A percentile compares a stretch with the other conserved stretches of the same genome.
These are phyloP conservation scores for Neofusicoccum sp. DNA, from an alignment of 2,329 filamentous ascomycete species.

Conservation along the genomic window DNA sequence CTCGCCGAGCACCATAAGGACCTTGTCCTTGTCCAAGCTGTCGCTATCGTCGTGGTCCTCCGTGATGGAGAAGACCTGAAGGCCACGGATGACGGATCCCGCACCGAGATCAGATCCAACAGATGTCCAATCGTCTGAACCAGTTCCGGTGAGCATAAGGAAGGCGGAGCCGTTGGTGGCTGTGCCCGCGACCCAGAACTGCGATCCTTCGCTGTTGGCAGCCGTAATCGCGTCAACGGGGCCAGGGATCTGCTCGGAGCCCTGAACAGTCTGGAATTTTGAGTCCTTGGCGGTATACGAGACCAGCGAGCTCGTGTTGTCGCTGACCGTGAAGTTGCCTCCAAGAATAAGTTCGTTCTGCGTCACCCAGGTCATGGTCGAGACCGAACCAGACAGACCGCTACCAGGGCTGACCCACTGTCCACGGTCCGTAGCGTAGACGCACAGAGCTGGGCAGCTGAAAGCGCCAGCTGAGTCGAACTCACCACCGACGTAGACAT, in stretches of 20 bases:
- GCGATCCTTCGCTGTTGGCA: conserved; percentile 67
- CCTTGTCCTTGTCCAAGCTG: conserved; percentile 65
- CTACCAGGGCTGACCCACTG: conserved; percentile 81
- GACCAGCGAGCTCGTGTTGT: conserved; percentile 65
- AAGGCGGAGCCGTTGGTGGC: conserved; percentile 67
- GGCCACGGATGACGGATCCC: conserved; percentile 68
- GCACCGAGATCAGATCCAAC: conserved; percentile 62
- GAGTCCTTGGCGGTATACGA: conserved; percentile 68
- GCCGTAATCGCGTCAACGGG: conserved; percentile 73
- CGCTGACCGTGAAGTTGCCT: conserved; percentile 70
- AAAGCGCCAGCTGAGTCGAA: conserved; percentile 83
- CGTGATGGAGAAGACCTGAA: conserved; percentile 77
- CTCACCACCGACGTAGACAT: conserved; percentile 82
- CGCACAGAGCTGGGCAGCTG: conserved; percentile 77
- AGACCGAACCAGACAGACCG: conserved; percentile 67
- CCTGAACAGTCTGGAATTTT: conserved; percentile 63
- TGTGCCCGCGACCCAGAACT: conserved; percentile 81
- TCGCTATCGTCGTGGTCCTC: conserved; percentile 63
- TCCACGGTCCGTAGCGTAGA: conserved; percentile 66
- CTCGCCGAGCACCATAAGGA: conserved; percentile 80
- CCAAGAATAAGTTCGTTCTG: conserved; percentile 71
- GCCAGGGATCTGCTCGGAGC: conserved; percentile 69
- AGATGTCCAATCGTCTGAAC: conserved; percentile 68
- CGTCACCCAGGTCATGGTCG: conserved; percentile 72
- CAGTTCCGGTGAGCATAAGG: conserved; percentile 68